Conservation (phyloP, 2,329 filamentous ascomycete species). For the Botrytis elliptica region DNA sequence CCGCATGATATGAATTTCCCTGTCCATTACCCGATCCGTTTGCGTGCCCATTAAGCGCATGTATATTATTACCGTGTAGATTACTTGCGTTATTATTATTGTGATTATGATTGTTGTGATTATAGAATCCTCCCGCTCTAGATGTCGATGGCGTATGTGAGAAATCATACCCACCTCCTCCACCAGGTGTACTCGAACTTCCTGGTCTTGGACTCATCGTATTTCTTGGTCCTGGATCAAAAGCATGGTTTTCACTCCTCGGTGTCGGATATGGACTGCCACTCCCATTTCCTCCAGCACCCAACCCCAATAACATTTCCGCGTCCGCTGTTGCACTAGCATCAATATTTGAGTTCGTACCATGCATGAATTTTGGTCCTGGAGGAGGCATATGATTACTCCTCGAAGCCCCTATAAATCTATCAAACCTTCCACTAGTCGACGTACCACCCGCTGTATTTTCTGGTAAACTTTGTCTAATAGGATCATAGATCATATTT, state of each 20-base stretch:
- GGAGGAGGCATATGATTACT: conserved; percentile 34
- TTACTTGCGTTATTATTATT: not conserved
- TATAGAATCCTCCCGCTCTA: not conserved
- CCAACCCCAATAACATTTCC: conserved; percentile 49
- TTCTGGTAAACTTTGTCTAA: conserved; percentile 55
- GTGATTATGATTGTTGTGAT: conserved; percentile 10
- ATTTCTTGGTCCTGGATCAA: conserved; percentile 23
- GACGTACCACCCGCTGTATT: conserved; percentile 46
- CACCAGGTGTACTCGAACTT: not conserved
- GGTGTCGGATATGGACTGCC: conserved; percentile 35
- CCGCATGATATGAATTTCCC: conserved; percentile 1
- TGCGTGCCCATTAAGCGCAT: conserved; percentile 16
- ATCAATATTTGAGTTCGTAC: conserved; percentile 34
- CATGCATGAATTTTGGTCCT: conserved; percentile 39
- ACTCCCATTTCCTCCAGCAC: conserved; percentile 43
- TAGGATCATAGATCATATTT: conserved; percentile 61
- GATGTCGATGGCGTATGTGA: not conserved
- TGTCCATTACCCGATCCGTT: conserved; percentile 14
- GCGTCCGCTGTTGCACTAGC: conserved; percentile 45
- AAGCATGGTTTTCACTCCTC: conserved; percentile 23
- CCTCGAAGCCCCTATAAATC: conserved; percentile 44
- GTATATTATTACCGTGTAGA: not conserved
- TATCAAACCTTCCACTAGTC: conserved; percentile 36
- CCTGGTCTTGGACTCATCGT: conserved; percentile 1
- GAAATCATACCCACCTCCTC: not conserved